These are phyloP conservation scores for Phaeosphaeriaceae sp. DNA, from an alignment of 2,329 filamentous ascomycete species.

Conservation along the genomic window DNA sequence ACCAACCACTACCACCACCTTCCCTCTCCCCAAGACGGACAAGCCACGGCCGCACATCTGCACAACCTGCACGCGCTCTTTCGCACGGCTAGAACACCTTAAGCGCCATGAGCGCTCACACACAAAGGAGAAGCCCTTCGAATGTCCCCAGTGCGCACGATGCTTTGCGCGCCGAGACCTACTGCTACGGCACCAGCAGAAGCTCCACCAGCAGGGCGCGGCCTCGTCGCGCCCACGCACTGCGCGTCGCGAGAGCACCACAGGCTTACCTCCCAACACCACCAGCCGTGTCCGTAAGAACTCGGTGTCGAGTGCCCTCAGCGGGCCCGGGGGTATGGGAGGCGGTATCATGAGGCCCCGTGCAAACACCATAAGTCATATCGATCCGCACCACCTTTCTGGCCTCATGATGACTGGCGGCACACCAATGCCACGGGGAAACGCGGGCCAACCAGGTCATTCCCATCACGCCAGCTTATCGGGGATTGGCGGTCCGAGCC, in stretches of 20 bases:
- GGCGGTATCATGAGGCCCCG: conserved; percentile 77
- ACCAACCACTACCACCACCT: conserved; percentile 47
- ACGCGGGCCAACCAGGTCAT: conserved; percentile 62
- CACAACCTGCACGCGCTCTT: conserved; percentile 87
- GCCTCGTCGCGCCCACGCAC: conserved; percentile 86
- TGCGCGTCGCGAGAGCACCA: conserved; percentile 81
- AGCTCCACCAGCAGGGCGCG: conserved; percentile 91
- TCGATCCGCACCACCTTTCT: conserved; percentile 78
- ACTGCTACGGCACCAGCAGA: conserved; percentile 94
- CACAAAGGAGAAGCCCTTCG: conserved; percentile 98
- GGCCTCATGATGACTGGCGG: conserved; percentile 60
- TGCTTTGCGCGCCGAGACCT: conserved; percentile 95
- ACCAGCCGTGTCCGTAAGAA: conserved; percentile 87
- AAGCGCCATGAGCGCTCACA: conserved; percentile 98
- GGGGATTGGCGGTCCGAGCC: conserved; percentile 64
- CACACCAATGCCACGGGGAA: conserved; percentile 55
- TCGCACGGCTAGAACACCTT: conserved; percentile 92
- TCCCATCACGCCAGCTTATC: conserved; percentile 77
- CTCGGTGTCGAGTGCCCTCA: conserved; percentile 73
- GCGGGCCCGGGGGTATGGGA: conserved; percentile 46
- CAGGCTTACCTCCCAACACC: conserved; percentile 72
- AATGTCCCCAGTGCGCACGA: conserved; percentile 91
- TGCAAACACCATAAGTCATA: conserved; percentile 95
- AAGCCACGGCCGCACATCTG: conserved; percentile 96
- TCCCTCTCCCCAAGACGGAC: conserved; percentile 91